phyloP scores from a whole-genome alignment of 2,329 filamentous ascomycete species.

The Cladophialophora yegresii region DNA sequence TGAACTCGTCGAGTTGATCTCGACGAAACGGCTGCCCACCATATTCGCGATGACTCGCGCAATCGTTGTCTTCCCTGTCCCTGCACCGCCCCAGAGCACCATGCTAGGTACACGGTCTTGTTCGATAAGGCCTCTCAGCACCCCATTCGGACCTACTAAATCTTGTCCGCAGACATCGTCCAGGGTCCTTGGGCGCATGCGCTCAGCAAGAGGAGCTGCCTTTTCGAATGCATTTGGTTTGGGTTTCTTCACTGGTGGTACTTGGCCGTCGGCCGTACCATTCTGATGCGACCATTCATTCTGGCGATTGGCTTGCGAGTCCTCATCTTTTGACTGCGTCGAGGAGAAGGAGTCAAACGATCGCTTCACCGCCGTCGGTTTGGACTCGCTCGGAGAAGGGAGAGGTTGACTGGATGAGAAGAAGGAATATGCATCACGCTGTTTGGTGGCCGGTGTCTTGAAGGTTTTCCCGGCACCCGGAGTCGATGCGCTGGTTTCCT shows the following conservation, averaged over 20 bases:
- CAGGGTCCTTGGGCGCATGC: conserved; percentile 81
- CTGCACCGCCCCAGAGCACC: conserved; percentile 72
- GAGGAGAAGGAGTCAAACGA: conserved; percentile 11
- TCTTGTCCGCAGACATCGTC: conserved; percentile 91
- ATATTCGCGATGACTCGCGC: conserved; percentile 83
- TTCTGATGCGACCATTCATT: conserved; percentile 1
- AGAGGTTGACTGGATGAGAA: conserved; percentile 24
- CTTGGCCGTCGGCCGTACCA: background rate
- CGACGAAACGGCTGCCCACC: conserved; percentile 82
- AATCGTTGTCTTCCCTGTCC: conserved; percentile 65
- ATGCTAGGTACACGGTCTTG: conserved; percentile 85
- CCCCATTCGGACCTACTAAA: conserved; percentile 79
- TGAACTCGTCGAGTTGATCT: conserved; percentile 90
- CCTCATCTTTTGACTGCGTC: background rate
- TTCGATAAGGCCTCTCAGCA: conserved; percentile 83
- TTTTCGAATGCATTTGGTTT: conserved; percentile 60
- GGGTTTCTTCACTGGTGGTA: conserved; percentile 63
- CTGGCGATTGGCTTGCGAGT: background rate
- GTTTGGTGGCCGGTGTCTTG: conserved; percentile 51
- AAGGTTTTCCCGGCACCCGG: conserved; percentile 56
- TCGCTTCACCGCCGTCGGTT: conserved; percentile 17
- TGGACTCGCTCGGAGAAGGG: conserved; percentile 12
- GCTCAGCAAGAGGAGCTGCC: conserved; percentile 83
- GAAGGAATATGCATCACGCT: conserved; percentile 35
- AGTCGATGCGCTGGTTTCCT: conserved; percentile 42